Evolutionary conservation across 208 protist genomes (phyloP).

Genomic region (Trypanosoma theileri): DNA sequence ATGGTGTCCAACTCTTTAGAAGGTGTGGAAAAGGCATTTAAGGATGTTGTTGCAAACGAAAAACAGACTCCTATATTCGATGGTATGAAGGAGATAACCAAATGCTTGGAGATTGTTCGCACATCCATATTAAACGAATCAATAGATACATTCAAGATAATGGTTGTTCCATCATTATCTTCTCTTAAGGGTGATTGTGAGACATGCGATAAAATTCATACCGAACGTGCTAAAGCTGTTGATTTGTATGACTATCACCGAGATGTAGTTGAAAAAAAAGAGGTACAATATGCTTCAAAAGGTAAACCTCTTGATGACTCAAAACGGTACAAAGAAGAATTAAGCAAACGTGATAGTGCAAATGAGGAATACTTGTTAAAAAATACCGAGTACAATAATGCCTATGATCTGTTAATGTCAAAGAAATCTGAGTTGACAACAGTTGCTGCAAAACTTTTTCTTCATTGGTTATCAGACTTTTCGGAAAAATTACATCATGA

Average conservation of each 20-base stretch:
- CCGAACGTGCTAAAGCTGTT: slow-evolving; percentile 21
- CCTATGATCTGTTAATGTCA: slow-evolving; percentile 1
- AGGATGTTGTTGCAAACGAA: slow-evolving; percentile 18
- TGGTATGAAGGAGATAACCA: slow-evolving; percentile 13
- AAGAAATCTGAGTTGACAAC: slow-evolving; percentile 8
- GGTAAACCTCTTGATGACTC: slow-evolving; percentile 12
- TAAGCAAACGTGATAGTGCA: slow-evolving; percentile 3
- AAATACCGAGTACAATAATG: slow-evolving; percentile 4
- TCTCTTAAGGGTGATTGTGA: slow-evolving; percentile 11
- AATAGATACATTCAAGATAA: slow-evolving; percentile 4
- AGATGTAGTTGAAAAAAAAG: slow-evolving; percentile 26
- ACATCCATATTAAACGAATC: neutral
- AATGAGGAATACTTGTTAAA: slow-evolving; percentile 10
- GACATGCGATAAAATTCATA: slow-evolving; percentile 17
- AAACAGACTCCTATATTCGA: slow-evolving; percentile 16
- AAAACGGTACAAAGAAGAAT: slow-evolving; percentile 7
- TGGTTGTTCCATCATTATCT: slow-evolving; percentile 8
- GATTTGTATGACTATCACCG: slow-evolving; percentile 26
- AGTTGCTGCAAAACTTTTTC: slow-evolving; percentile 5
- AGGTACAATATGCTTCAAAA: slow-evolving; percentile 21
- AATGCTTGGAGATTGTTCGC: neutral
- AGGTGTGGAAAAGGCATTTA: slow-evolving; percentile 19
- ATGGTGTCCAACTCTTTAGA: slow-evolving; percentile 10
- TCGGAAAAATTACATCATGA: slow-evolving; percentile 1
- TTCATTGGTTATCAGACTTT: slow-evolving; percentile 7